Base-by-base conservation (phyloP, 768 basidiomycete species). In the Aureoboletus auriporus region DNA sequence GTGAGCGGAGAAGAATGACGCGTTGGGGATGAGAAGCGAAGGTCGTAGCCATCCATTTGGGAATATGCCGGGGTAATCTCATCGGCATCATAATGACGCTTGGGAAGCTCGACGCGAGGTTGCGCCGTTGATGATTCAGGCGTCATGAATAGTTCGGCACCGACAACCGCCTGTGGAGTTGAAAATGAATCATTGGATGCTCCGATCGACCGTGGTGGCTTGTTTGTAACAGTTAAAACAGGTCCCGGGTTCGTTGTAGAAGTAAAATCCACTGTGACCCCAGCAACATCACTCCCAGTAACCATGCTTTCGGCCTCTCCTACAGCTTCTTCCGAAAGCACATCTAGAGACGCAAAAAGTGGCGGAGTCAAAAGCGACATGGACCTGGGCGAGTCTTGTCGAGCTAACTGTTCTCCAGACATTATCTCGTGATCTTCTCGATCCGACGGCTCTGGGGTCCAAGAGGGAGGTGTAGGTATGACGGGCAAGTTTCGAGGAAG, bases 391-490 rank as follows among this genome's bases (percentile, higher is more conserved):
- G 17, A 42, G 7, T 14, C 12, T 35, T 23, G 50, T 35, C 12
- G 42, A 20, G 4, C 23, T 11, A 13, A 35, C 14, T 26, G 17
- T 1, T 13, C 14, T 6, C 28, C 30, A 14, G 13, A 23, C 2
- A 2, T 23, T 4, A 23, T 23, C 20, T 23, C 20, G 20, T 2
- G 20, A 23, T 23, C 20, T 23, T 23, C 43, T 30, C 34, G 39
- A 23, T 12, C 14, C 13, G 45, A 42, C 4, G 44, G 34, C 1
- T 50, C 38, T 7, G 44, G 38, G 2, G 46, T 50, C 37, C 26
- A 39, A 28, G 10, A 33, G 14, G 38, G 54, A 5, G 51, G 47
- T 3, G 58, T 47, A 5, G 47, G 26, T 20, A 54, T 50, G 13
- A 38, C 39, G 8, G 42, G 39, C 8, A 39, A 16, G 20, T 26